Evolutionary conservation across 2,329 filamentous ascomycete species (phyloP).

Genomic region (Colletotrichum sp.): DNA sequence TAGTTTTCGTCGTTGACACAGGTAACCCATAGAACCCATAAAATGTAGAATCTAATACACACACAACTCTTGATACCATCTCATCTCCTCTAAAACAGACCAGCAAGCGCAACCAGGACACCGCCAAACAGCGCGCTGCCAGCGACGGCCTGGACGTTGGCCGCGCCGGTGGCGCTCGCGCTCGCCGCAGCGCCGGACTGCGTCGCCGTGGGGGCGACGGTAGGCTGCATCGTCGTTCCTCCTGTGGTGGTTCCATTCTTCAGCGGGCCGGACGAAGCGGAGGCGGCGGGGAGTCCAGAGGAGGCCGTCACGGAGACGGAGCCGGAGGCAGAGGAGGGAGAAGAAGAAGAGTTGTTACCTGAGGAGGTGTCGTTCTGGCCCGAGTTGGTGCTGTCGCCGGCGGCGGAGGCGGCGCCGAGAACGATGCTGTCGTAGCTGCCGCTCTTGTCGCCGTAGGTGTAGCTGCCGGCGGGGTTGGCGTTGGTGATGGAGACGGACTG

Average conservation of each 20-base stretch:
- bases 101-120: conserved; percentile 1
- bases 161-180: neutral
- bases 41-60: conserved; percentile 3
- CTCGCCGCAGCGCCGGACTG: conserved; percentile 8
- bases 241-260: neutral
- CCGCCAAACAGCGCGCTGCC: conserved; percentile 7
- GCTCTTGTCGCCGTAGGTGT: conserved; percentile 28
- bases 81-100: neutral
- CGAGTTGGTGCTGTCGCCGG: conserved; percentile 11
- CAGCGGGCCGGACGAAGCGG: neutral
- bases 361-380: conserved; percentile 15
- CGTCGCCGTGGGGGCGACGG: neutral
- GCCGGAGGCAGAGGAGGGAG: neutral
- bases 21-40: neutral
- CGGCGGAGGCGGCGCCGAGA: neutral
- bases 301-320: neutral
- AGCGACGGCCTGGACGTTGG: neutral
- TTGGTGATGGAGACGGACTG: conserved; percentile 49
- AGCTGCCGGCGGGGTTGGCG: conserved; percentile 36
- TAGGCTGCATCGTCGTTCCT: neutral
- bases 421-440: conserved; percentile 29
- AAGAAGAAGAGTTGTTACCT: neutral
- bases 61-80: neutral
- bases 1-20: neutral
- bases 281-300: neutral